Conservation (phyloP, 257 asterid genomes). For the Primulina eburnea region DNA sequence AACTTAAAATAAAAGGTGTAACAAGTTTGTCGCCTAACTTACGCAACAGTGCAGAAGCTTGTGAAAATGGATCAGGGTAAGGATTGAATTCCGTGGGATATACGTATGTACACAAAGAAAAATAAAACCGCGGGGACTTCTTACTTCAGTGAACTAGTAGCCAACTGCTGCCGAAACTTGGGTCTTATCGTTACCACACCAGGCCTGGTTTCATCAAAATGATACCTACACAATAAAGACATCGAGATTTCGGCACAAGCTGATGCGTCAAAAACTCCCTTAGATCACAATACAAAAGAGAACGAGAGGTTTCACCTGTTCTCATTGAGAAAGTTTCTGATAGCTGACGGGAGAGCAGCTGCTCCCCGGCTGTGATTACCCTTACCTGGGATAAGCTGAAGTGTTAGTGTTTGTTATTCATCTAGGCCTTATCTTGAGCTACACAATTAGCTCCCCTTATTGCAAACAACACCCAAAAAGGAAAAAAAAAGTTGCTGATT, state of each 20-base stretch:
- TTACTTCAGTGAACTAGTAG: neutral
- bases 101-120: neutral
- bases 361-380: constrained; percentile 80
- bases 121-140: neutral
- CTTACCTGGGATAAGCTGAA: constrained; percentile 48
- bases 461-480: neutral
- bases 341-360: constrained; percentile 73
- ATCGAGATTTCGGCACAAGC: neutral
- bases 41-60: too few relatives aligned
- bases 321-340: constrained; percentile 66
- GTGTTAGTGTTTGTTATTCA: neutral
- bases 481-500: constrained; percentile 1
- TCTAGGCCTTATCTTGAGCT: constrained; percentile 9
- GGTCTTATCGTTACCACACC: constrained; percentile 61
- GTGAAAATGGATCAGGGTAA: too few relatives aligned
- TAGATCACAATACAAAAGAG: constrained; percentile 2
- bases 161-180: constrained; percentile 44
- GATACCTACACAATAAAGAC: constrained; percentile 46
- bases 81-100: too few relatives aligned
- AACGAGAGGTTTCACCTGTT: constrained; percentile 43
- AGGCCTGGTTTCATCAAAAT: constrained; percentile 64
- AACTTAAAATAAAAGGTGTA: too few relatives aligned
- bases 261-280: neutral
- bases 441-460: neutral
- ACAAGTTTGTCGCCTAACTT: too few relatives aligned